Conservation (phyloP, 495 filamentous ascomycete genomes). For the Aspergillus sclerotioniger region DNA sequence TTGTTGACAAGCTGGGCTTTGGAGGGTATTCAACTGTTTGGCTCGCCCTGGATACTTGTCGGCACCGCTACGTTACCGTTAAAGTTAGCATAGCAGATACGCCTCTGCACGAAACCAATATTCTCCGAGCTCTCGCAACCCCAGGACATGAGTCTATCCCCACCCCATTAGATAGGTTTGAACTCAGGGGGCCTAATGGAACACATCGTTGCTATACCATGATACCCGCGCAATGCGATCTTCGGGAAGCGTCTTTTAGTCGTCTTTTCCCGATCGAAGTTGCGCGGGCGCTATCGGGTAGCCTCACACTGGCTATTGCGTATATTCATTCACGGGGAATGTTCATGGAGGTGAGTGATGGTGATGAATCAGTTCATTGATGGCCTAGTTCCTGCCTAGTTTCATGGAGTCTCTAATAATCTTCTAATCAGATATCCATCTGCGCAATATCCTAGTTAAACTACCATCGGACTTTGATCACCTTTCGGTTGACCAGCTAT, state of each 20-base stretch:
- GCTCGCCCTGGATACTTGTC: conserved; percentile 47
- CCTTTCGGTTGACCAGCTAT: conserved; percentile 28
- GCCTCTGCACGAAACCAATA: conserved; percentile 15
- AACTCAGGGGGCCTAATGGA: conserved; percentile 31
- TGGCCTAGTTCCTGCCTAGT: background rate
- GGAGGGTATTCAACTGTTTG: conserved; percentile 54
- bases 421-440: conserved; percentile 32
- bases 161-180: conserved; percentile 26
- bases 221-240: conserved; percentile 25
- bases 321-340: conserved; percentile 35
- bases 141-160: conserved; percentile 19
- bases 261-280: conserved; percentile 30
- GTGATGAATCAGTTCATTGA: no score
- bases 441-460: conserved; percentile 36
- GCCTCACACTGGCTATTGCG: conserved; percentile 25
- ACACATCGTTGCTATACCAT: conserved; percentile 29
- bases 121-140: conserved; percentile 28
- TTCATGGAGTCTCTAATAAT: conserved; percentile 7
- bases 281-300: conserved; percentile 27
- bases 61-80: conserved; percentile 31
- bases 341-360: conserved; percentile 29
- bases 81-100: conserved; percentile 31
- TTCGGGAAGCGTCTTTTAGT: conserved; percentile 27
- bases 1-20: conserved; percentile 54
- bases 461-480: conserved; percentile 29